These are phyloP conservation scores for Infundibulicybe gibba DNA, from an alignment of 768 basidiomycete genomes.

Conservation along the genomic window DNA sequence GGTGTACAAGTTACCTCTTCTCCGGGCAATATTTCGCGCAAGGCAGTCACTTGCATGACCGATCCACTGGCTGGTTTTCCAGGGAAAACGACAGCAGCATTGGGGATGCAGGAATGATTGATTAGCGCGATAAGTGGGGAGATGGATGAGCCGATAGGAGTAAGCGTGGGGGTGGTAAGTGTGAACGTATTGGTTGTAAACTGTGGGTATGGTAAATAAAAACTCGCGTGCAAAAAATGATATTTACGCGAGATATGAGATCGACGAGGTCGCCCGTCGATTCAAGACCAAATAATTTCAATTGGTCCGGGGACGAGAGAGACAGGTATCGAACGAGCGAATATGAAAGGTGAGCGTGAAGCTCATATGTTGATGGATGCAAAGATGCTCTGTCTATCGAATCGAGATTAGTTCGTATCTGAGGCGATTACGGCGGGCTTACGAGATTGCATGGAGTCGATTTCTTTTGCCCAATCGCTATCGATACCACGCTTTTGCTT, in stretches of 20 bases:
- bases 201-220: constrained; percentile 32
- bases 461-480: constrained; percentile 60
- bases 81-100: constrained; percentile 92
- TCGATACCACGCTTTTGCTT: constrained; percentile 50
- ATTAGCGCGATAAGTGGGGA: constrained; percentile 77
- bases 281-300: constrained; percentile 52
- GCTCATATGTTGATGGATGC: constrained; percentile 42
- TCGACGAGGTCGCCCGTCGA: constrained; percentile 64
- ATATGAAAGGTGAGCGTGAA: constrained; percentile 70
- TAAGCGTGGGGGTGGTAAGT: constrained; percentile 71
- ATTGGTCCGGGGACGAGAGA: constrained; percentile 52
- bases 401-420: not conserved
- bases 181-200: constrained; percentile 93
- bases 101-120: constrained; percentile 88
- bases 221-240: not conserved
- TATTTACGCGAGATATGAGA: constrained; percentile 64
- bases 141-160: constrained; percentile 81
- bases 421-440: constrained; percentile 19
- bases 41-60: constrained; percentile 65
- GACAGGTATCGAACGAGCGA: constrained; percentile 70
- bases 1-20: constrained; percentile 58
- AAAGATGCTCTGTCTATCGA: constrained; percentile 54
- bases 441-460: constrained; percentile 79
- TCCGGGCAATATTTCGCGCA: constrained; percentile 55
- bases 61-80: constrained; percentile 27